Evolutionary conservation across 805 yeast genomes (phyloP), one percentile per base, ranked within the genome.

Genomic region (Teunomyces lycoperdinae): DNA sequence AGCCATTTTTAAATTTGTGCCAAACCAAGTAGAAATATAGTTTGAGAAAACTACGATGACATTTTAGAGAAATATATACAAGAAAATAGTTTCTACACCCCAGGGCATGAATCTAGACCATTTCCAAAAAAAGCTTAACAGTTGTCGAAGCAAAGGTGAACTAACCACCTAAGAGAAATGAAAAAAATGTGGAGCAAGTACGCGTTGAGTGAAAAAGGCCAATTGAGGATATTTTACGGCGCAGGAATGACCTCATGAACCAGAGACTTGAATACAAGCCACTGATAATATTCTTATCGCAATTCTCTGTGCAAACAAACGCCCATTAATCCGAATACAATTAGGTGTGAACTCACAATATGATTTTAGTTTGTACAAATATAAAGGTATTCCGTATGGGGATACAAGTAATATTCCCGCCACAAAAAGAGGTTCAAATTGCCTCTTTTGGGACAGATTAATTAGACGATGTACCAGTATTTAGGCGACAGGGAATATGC

Each of bases 181-280:
- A 38, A n/a, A 38, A 36, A 38, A 38, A 24, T n/a, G 41, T n/a
- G 27, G 41, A 38, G 41, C 11, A 10, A 5, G 26, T 6, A 35
- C 20, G 10, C 16, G 9, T n/a, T 14, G 20, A 38, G 13, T 20
- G 17, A 38, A 26, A 20, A 38, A 38, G 26, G 2, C 26, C n/a
- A 38, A 38, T 9, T 9, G 26, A 38, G 41, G 27, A 38, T 38
- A 24, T 26, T n/a, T 26, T 20, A n/a, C 30, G n/a, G 16, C 27
- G 28, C 10, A 26, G 41, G 29, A 26, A 38, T 38, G 41, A 38
- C 41, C 41, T 38, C 41, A 38, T 38, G 10, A 29, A 38, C 17
- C 7, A 24, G 28, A 14, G 28, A 16, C 39, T n/a, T 10, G 28
- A 35, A 38, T 20, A 38, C 41, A 13, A 13, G 28, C 41, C 9